These are phyloP conservation scores for Ceratobasidium sp. DNA, from an alignment of 1,284 basidiomycete genomes.

Conservation along the genomic window DNA sequence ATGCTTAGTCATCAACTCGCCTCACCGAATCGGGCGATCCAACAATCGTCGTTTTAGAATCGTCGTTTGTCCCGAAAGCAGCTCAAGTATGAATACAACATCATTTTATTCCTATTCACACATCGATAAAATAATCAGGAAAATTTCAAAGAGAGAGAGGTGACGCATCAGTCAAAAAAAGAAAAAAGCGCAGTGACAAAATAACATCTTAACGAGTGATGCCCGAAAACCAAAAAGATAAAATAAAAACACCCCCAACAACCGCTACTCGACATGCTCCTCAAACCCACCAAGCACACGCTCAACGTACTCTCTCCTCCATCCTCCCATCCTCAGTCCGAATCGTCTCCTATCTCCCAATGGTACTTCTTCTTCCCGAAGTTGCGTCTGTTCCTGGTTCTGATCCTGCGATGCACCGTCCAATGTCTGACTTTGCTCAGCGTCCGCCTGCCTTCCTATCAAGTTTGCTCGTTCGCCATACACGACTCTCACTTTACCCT, in stretches of 20 bases:
- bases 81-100: no score
- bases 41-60: no score
- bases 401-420: constrained; percentile 57
- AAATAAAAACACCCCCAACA: neutral
- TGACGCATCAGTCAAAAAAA: neutral
- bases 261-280: constrained; percentile 41
- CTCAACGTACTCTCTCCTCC: constrained; percentile 34
- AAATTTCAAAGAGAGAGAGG: constrained; percentile 13
- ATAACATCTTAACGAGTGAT: neutral
- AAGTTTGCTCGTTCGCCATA: constrained; percentile 64
- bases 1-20: no score
- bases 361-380: constrained; percentile 8
- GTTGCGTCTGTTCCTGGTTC: neutral
- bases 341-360: constrained; percentile 19
- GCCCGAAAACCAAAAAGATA: neutral
- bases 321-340: constrained; percentile 9
- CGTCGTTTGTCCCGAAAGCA: no score
- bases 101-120: constrained; percentile 12
- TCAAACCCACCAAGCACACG: constrained; percentile 38
- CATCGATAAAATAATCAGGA: constrained; percentile 20
- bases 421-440: constrained; percentile 49
- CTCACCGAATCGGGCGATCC: no score
- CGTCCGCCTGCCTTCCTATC: constrained; percentile 56
- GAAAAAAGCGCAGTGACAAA: constrained; percentile 9
- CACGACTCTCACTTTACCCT: constrained; percentile 75